Base-by-base conservation (phyloP, 1,284 basidiomycete species). In the Sanghuangporus baumii region DNA sequence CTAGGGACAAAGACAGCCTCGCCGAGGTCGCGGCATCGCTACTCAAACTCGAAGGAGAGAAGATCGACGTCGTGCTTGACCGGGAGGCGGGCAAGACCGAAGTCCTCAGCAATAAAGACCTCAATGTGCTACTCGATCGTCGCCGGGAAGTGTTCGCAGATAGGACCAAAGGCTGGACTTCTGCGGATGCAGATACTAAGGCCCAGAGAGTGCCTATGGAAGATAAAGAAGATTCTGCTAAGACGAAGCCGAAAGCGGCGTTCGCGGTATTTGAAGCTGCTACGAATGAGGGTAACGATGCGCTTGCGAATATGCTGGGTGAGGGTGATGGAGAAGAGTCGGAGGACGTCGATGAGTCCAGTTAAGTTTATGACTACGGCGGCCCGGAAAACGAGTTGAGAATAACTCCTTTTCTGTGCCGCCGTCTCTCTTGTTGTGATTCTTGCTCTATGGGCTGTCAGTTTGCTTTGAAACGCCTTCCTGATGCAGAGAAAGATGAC, bases 251-350 rank as follows among this genome's bases (percentile, higher is more conserved):
- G 43, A 79, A 79, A 71, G 82, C 89, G 0, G 85, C 89, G 51
- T 96, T 96, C 75, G 92, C 91, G 67, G 91, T 94, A 48, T 94
- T 91, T 66, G 86, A 93, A 67, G 86, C 86, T 1, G 83, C 86
- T 3, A 79, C 78, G 67, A 85, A 90, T 67, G 81, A 83, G 61
- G 88, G 86, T 11, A 87, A 87, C 50, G 89, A 92, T 70, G 80
- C 85, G 38, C 77, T 95, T 63, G 90, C 90, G 47, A 81, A 80
- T 68, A 84, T 92, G 76, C 76, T 88, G 73, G 84, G 82, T 2
- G 86, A 87, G 67, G 62, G 70, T 34, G 37, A 58, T 12, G 57
- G 57, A 18, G 57, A 38, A 38, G 26, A 40, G 18, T 38, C 31
- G 5, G 51, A 54, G 36, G 62, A 71, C 46, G 23, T 59, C 14